phyloP scores from a whole-genome alignment of 495 filamentous ascomycete genomes.

The Xylaria curta region DNA sequence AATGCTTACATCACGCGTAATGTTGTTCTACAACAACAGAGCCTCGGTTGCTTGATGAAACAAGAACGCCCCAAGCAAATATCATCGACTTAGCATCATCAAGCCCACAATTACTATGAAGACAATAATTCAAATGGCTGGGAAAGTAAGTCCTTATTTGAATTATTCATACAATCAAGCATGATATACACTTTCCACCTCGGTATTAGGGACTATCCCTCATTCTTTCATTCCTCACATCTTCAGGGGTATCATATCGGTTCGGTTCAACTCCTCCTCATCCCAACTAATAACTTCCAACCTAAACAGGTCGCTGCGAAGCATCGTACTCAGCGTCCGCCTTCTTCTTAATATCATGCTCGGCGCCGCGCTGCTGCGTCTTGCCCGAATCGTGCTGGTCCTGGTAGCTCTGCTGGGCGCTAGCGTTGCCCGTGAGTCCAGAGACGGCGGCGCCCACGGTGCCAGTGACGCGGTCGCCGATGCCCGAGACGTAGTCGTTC shows the following conservation, averaged over 20 bases:
- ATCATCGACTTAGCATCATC: not conserved
- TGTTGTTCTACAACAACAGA: no score
- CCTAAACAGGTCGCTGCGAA: conserved; percentile 18
- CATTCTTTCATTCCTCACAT: conserved; percentile 8
- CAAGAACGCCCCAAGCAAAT: not conserved
- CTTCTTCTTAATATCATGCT: conserved; percentile 81
- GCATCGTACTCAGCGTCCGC: conserved; percentile 46
- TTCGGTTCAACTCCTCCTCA: conserved; percentile 9
- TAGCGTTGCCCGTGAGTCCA: conserved; percentile 72
- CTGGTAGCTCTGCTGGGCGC: conserved; percentile 64
- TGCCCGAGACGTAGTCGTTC: conserved; percentile 73
- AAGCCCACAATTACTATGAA: not conserved
- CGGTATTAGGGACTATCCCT: not conserved
- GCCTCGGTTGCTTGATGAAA: not conserved
- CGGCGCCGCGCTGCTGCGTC: conserved; percentile 82
- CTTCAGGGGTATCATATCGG: conserved; percentile 37
- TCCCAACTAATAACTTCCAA: not conserved
- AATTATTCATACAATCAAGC: not conserved
- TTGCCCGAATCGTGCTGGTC: conserved; percentile 84
- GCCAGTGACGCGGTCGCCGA: conserved; percentile 74
- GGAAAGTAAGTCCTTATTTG: not conserved
- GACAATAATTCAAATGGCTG: not conserved
- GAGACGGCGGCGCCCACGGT: conserved; percentile 72
- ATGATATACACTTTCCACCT: not conserved
- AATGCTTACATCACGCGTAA: not conserved